A percentile compares a stretch with the other conserved stretches of the same genome.
Evolutionary conservation across 768 basidiomycete genomes (phyloP).

Genomic region (Hypholoma sublateritium): DNA sequence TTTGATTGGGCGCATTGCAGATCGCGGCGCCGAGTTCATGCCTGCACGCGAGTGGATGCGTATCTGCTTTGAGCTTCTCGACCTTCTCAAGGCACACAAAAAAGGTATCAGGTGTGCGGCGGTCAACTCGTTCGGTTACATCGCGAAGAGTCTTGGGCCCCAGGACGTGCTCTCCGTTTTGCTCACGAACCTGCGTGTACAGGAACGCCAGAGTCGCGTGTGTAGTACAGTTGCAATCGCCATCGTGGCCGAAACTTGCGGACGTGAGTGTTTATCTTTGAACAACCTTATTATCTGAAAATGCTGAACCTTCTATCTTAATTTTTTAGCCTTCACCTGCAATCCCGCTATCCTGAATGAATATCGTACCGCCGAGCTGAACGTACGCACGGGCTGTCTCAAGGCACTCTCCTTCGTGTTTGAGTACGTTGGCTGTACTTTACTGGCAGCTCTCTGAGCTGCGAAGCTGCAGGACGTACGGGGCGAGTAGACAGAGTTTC

Average conservation of each 20-base stretch:
- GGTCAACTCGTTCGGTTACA: conserved; percentile 99
- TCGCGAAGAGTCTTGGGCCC: conserved; percentile 98
- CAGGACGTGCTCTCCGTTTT: conserved; percentile 97
- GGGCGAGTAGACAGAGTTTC: too few relatives aligned
- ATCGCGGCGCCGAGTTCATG: conserved; percentile 98
- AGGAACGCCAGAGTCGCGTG: conserved; percentile 98
- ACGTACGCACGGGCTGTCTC: conserved; percentile 97
- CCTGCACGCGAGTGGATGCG: conserved; percentile 99
- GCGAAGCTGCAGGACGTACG: too few relatives aligned
- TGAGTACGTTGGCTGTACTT: conserved; percentile 98
- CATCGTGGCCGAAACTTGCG: conserved; percentile 92
- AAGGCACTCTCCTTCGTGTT: conserved; percentile 99
- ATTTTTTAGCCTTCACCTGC: conserved; percentile 81
- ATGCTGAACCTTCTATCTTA: conserved; percentile 8
- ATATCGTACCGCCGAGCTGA: conserved; percentile 96
- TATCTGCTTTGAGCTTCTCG: conserved; percentile 97
- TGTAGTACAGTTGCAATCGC: conserved; percentile 98
- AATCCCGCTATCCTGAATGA: conserved; percentile 99
- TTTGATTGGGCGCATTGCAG: conserved; percentile 98
- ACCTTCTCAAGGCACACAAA: conserved; percentile 97
- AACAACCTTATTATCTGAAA: background rate
- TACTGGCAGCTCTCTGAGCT: too few relatives aligned
- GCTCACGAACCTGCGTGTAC: conserved; percentile 93
- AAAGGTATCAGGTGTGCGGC: conserved; percentile 98
- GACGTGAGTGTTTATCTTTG: conserved; percentile 45